Base-by-base conservation (phyloP, 2,329 filamentous ascomycete species). In the Penicillium palitans region DNA sequence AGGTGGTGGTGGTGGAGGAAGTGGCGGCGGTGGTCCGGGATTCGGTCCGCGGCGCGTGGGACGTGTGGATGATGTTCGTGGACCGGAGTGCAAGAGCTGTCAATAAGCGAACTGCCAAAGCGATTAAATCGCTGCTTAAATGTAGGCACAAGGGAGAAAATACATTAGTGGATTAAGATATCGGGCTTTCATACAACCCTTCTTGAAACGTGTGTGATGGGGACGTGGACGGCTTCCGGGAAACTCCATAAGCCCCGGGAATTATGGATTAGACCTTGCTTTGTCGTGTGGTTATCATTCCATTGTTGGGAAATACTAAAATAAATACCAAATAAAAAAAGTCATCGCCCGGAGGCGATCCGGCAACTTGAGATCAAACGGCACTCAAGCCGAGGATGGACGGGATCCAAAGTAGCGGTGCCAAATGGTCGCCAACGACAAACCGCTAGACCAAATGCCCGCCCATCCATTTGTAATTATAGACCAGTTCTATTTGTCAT, bases 21-120 rank as follows among this genome's bases (percentile, higher is more conserved):
- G 72, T 7, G 72, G 66, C 7, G 68, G 69, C 24, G 62, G 67
- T 21, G 67, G 68, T 40, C 66, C 70, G 27, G 66, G 70, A 24
- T 66, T 66, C 49, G 70, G 73, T 13, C 69, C 71, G 33, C 77
- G 72, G 58, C 74, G 72, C 48, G 70, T 81, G 60, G 78, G 79
- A 12, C 73, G 73, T 19, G 74, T 81, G 24, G 78, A 80, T 64
- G 79, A 81, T 74, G 71, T 81, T 52, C 72, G 78, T 29, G 78
- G 71, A 8, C 78, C 78, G n/a, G 79, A 80, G 62, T 81, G 79
- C 63, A 71, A 72, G 46, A 79, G 78, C 54, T 80, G 79, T 69
- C 66, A 69, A 25, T 78, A 66, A 19, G 17, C 24, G 17, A 19
- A 47, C 21, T 9, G 21, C 3, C 24, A 25, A 10, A 12, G 35